phyloP scores from a whole-genome alignment of 1,284 basidiomycete species.

The Anthracocystis setariae region DNA sequence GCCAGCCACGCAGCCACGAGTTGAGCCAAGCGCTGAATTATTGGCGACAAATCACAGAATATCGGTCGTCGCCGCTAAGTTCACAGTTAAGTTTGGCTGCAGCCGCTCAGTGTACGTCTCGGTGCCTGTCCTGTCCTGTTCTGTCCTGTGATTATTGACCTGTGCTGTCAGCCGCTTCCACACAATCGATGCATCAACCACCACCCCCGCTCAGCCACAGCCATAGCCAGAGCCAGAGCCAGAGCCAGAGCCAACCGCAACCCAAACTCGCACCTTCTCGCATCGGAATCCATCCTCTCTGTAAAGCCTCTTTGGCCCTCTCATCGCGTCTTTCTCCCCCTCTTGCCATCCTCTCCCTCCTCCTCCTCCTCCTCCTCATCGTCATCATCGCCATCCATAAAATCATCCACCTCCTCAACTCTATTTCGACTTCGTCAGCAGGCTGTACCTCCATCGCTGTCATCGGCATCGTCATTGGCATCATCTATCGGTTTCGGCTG shows the following conservation, averaged over 20 bases:
- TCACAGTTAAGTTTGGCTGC: neutral
- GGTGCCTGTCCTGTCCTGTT: no score
- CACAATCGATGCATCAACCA: neutral
- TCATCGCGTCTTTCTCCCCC: neutral
- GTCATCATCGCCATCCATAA: no score
- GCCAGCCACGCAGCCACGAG: neutral
- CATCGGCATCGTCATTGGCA: neutral
- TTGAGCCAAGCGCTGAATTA: neutral
- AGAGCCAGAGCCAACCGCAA: no score
- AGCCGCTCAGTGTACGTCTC: neutral
- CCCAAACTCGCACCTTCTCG: constrained; percentile 9
- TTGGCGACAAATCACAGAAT: neutral
- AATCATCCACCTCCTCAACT: constrained; percentile 6
- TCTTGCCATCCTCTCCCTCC: neutral
- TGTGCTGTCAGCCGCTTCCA: neutral
- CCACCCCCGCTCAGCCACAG: no score
- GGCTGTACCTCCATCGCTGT: neutral
- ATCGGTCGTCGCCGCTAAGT: constrained; percentile 9
- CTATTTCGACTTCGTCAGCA: neutral
- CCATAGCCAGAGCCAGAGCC: no score
- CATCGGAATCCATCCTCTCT: constrained; percentile 20
- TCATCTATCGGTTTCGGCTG: neutral
- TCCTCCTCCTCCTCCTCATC: neutral
- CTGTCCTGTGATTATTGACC: neutral
- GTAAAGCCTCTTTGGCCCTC: no score